Evolutionary conservation across 208 protist species (phyloP).

Genomic region (Wallacemonas sp.): DNA sequence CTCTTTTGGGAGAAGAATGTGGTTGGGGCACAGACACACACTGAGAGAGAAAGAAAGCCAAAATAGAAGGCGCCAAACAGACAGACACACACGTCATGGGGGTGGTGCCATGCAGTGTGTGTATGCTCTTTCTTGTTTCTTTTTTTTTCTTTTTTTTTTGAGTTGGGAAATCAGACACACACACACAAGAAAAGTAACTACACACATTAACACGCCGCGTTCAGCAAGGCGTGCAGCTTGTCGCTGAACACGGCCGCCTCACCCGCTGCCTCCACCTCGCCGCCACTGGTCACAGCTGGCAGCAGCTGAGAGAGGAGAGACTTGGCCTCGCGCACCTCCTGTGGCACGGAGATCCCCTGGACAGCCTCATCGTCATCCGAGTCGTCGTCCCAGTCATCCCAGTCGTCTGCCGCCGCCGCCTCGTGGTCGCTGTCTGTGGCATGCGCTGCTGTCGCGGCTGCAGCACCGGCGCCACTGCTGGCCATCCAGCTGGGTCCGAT

Average conservation of each 20-base stretch:
- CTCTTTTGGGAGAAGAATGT: too few species aligned
- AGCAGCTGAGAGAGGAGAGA: slow-evolving; percentile 24
- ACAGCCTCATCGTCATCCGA: slow-evolving; percentile 28
- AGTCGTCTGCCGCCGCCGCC: slow-evolving; percentile 25
- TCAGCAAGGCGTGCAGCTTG: slow-evolving; percentile 20
- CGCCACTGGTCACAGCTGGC: slow-evolving; percentile 8
- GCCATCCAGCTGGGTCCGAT: slow-evolving; percentile 30
- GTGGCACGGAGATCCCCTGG: slow-evolving; percentile 35
- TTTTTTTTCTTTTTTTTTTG: slow-evolving; percentile 12
- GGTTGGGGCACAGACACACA: too few species aligned
- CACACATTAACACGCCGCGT: too few species aligned
- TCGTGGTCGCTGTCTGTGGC: neutral
- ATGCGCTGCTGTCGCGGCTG: too few species aligned
- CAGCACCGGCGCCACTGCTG: neutral
- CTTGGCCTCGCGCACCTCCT: slow-evolving; percentile 33
- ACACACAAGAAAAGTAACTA: neutral
- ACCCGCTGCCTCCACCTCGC: neutral
- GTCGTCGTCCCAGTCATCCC: slow-evolving; percentile 45
- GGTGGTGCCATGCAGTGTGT: too few species aligned
- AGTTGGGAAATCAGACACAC: neutral
- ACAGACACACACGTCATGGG: too few species aligned
- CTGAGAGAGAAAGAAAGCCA: too few species aligned
- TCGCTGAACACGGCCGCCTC: slow-evolving; percentile 13
- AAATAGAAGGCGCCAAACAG: too few species aligned
- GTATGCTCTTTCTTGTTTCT: too few species aligned